These are phyloP conservation scores for Dendrostoma leiphaemia DNA, from an alignment of 2,329 filamentous ascomycete species.

Conservation along the genomic window DNA sequence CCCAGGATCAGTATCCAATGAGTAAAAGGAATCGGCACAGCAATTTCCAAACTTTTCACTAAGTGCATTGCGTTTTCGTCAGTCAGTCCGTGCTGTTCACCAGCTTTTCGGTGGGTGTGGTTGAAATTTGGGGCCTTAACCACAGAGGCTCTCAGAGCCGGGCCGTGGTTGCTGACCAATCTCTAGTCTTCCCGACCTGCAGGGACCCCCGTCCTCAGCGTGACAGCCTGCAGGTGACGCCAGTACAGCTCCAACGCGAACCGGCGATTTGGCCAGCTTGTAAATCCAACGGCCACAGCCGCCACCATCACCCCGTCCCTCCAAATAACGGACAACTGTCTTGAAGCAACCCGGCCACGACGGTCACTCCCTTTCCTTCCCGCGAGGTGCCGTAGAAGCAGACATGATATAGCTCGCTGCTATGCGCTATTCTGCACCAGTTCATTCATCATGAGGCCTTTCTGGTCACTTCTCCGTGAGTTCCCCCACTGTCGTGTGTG, in stretches of 20 bases:
- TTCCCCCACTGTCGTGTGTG: neutral
- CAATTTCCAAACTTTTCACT: no score
- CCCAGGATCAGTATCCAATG: no score
- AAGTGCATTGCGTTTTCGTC: no score
- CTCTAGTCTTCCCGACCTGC: neutral
- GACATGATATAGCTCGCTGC: slow-evolving; percentile 18
- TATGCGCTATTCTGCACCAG: slow-evolving; percentile 14
- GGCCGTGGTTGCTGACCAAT: slow-evolving; percentile 5
- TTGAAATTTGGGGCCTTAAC: neutral
- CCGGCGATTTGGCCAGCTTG: slow-evolving; percentile 23
- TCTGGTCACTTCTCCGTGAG: slow-evolving; percentile 39
- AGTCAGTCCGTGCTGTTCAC: no score
- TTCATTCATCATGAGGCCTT: slow-evolving; percentile 16
- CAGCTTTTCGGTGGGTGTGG: neutral
- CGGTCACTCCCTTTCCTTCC: neutral
- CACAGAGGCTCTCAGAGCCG: neutral
- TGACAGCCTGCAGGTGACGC: neutral
- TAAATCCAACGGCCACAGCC: slow-evolving; percentile 4
- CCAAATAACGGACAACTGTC: neutral
- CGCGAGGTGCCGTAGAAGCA: neutral
- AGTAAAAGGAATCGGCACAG: no score
- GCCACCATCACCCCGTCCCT: neutral
- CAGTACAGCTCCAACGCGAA: neutral
- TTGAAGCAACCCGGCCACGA: neutral
- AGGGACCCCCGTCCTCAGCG: slow-evolving; percentile 5